A percentile compares a stretch with the other conserved stretches of the same genome.
Evolutionary conservation across 2,329 filamentous ascomycete genomes (phyloP).

Genomic region (Pyrenophora graminea): DNA sequence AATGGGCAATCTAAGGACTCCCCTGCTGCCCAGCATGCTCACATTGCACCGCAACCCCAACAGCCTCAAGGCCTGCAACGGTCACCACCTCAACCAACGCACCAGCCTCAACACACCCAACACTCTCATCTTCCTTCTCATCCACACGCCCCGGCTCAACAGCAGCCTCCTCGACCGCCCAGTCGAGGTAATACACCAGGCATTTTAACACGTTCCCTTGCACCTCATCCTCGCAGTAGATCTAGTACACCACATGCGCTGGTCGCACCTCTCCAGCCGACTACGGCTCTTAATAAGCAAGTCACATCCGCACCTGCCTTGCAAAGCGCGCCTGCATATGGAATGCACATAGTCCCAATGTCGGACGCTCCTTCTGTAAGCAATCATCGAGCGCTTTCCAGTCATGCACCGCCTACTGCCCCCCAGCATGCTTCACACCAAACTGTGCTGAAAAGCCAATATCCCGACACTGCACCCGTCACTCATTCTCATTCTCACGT

Average conservation of each 20-base stretch:
- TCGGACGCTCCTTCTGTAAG: conserved; percentile 16
- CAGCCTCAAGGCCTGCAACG: conserved; percentile 19
- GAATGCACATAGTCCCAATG: conserved; percentile 24
- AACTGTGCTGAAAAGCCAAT: conserved; percentile 34
- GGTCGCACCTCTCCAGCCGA: conserved; percentile 23
- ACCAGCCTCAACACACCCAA: conserved; percentile 11
- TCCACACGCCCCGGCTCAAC: conserved; percentile 22
- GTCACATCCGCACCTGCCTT: conserved; percentile 15
- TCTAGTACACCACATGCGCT: conserved; percentile 36
- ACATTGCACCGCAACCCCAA: conserved; percentile 22
- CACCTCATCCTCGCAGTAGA: conserved; percentile 34
- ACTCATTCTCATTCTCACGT: conserved; percentile 2
- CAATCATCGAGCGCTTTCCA: conserved; percentile 11
- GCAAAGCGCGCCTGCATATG: conserved; percentile 23
- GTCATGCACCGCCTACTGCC: conserved; percentile 8
- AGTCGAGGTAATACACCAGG: conserved; percentile 33
- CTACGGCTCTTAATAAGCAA: conserved; percentile 17
- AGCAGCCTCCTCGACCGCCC: conserved; percentile 23
- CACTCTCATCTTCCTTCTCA: conserved; percentile 20
- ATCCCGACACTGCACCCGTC: conserved; percentile 19
- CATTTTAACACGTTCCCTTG: conserved; percentile 28
- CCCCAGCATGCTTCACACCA: conserved; percentile 20
- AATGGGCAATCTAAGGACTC: conserved; percentile 26
- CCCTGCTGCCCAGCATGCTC: conserved; percentile 23
- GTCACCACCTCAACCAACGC: conserved; percentile 5